phyloP scores from a whole-genome alignment of 805 yeast species.

The Barnettozyma wickerhamii region DNA sequence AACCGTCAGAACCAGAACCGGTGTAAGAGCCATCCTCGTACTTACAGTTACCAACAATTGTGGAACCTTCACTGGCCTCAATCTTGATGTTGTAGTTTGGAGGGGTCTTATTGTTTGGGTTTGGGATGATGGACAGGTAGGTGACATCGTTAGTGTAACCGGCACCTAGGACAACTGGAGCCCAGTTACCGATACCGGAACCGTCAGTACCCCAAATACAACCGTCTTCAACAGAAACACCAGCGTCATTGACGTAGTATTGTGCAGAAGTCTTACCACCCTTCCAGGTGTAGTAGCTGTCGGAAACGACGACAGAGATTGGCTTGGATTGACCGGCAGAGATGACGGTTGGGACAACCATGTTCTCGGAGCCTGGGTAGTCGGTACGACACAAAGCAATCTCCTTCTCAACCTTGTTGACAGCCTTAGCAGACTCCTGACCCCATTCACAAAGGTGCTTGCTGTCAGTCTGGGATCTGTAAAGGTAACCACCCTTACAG shows the following conservation, averaged over 20 bases:
- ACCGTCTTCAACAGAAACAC: conserved; percentile 85
- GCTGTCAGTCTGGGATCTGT: conserved; percentile 68
- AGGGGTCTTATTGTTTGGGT: conserved; percentile 77
- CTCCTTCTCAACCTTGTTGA: conserved; percentile 52
- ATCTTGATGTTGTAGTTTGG: conserved; percentile 76
- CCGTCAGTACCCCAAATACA: conserved; percentile 89
- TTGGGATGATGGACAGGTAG: conserved; percentile 88
- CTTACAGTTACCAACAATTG: conserved; percentile 67
- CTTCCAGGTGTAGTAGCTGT: conserved; percentile 73
- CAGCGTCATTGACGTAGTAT: conserved; percentile 96
- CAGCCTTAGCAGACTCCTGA: conserved; percentile 60
- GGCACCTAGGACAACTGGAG: conserved; percentile 93
- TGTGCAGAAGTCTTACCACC: conserved; percentile 87
- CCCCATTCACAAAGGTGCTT: conserved; percentile 89
- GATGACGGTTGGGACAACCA: conserved; percentile 90
- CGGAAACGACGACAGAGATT: conserved; percentile 77
- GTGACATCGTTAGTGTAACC: conserved; percentile 66
- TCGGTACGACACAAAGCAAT: conserved; percentile 97
- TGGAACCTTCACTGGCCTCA: conserved; percentile 59
- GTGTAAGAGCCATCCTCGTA: conserved; percentile 77
- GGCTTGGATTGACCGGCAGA: conserved; percentile 60
- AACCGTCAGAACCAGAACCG: conserved; percentile 74
- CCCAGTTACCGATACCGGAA: conserved; percentile 94
- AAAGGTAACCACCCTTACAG: conserved; percentile 80
- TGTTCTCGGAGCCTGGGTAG: conserved; percentile 98